phyloP scores from a whole-genome alignment of 805 yeast species.

The Komagataella ulmi region DNA sequence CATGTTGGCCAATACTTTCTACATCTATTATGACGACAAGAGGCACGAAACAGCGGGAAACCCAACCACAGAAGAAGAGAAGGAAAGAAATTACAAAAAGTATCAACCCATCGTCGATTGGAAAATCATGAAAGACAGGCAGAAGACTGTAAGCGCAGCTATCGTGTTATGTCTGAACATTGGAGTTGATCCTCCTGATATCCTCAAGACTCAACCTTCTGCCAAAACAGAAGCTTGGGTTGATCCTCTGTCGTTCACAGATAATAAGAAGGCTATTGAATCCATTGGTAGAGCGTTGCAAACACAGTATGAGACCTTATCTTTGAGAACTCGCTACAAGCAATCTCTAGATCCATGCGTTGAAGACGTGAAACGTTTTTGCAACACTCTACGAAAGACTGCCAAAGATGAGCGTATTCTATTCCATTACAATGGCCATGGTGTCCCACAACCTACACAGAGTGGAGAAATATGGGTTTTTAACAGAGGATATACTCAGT shows the following conservation, averaged over 20 bases:
- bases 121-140: constrained; percentile 84
- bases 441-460: constrained; percentile 94
- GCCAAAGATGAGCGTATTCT: constrained; percentile 89
- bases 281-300: constrained; percentile 83
- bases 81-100: constrained; percentile 27
- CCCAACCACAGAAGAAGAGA: constrained; percentile 47
- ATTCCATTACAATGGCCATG: constrained; percentile 96
- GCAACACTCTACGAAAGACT: constrained; percentile 75
- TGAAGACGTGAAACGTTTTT: constrained; percentile 86
- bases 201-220: constrained; percentile 83
- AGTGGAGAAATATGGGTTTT: constrained; percentile 98
- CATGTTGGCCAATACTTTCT: constrained; percentile 51
- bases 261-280: constrained; percentile 83
- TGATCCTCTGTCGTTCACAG: constrained; percentile 72
- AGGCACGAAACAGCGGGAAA: constrained; percentile 85
- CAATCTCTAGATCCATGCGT: constrained; percentile 90
- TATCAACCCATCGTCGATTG: constrained; percentile 75
- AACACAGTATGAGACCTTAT: constrained; percentile 77
- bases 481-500: constrained; percentile 93
- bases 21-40: constrained; percentile 81
- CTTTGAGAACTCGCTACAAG: constrained; percentile 79
- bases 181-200: constrained; percentile 97
- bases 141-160: constrained; percentile 88
- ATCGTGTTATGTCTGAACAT: constrained; percentile 79
- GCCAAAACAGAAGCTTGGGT: constrained; percentile 90